Conservation (phyloP, 345 rosid species). For the Boechera retrofracta region DNA sequence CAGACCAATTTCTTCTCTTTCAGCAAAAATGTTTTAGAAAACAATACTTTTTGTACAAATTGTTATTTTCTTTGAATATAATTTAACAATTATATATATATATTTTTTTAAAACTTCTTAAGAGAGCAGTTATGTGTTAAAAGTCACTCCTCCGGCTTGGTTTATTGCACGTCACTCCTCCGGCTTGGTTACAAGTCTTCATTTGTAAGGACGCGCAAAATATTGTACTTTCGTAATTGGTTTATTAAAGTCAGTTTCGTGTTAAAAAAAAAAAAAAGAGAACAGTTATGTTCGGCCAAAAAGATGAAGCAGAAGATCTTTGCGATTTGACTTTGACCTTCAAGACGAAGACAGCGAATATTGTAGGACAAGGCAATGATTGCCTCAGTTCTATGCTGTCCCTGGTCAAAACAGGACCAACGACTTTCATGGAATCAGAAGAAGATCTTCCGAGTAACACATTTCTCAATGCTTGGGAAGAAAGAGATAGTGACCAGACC, state of each 20-base stretch:
- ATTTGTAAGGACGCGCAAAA: too few relatives aligned
- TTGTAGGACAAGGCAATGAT: constrained; percentile 10
- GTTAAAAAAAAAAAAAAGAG: neutral
- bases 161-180: too few relatives aligned
- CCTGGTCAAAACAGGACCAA: constrained; percentile 23
- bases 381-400: constrained; percentile 33
- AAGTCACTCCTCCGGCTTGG: too few relatives aligned
- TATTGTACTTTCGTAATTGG: too few relatives aligned
- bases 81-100: too few relatives aligned
- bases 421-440: constrained; percentile 40
- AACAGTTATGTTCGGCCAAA: constrained; percentile 39
- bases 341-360: neutral
- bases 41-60: too few relatives aligned
- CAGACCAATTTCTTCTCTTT: too few relatives aligned
- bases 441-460: constrained; percentile 37
- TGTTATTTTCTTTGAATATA: too few relatives aligned
- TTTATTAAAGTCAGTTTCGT: too few relatives aligned
- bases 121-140: neutral
- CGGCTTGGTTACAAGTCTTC: too few relatives aligned
- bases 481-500: constrained; percentile 53
- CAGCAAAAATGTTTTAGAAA: too few relatives aligned
- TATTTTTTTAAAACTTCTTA: constrained; percentile 19
- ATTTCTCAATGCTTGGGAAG: constrained; percentile 37
- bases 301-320: constrained; percentile 54
- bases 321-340: constrained; percentile 27